Evolutionary conservation across 2,329 filamentous ascomycete genomes (phyloP).

Genomic region (Nothomitra cinnamomea): DNA sequence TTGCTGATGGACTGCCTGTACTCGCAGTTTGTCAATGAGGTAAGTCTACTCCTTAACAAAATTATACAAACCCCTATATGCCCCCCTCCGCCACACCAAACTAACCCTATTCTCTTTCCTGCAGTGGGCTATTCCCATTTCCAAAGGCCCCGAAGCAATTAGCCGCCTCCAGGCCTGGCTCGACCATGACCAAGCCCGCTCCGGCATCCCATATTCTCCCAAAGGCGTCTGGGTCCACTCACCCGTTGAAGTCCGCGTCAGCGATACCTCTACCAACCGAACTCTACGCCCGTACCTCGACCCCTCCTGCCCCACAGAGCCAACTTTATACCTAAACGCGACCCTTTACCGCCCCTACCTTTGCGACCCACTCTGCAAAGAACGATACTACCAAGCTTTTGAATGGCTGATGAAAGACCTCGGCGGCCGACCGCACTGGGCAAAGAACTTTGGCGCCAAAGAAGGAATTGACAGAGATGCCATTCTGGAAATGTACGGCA

Average conservation of each 20-base stretch:
- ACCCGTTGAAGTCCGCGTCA: conserved; percentile 81
- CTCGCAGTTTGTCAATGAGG: conserved; percentile 92
- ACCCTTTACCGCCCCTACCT: conserved; percentile 75
- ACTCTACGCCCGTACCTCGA: conserved; percentile 47
- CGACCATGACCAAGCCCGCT: conserved; percentile 49
- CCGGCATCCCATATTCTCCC: conserved; percentile 64
- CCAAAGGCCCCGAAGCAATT: conserved; percentile 75
- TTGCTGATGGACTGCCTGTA: conserved; percentile 95
- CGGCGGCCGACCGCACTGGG: conserved; percentile 74
- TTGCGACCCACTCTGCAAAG: conserved; percentile 56
- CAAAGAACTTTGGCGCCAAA: conserved; percentile 61
- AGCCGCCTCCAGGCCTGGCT: conserved; percentile 74
- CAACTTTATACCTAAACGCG: conserved; percentile 77
- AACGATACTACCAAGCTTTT: conserved; percentile 74
- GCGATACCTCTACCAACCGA: conserved; percentile 39
- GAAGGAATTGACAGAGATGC: conserved; percentile 32
- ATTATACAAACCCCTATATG: no score
- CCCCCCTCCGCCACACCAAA: not conserved
- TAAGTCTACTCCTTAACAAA: not conserved
- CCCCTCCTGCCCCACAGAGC: conserved; percentile 47
- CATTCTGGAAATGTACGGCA: conserved; percentile 51
- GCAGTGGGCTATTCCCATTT: conserved; percentile 70
- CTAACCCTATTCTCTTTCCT: not conserved
- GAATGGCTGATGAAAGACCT: conserved; percentile 81
- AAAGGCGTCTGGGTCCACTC: conserved; percentile 69